Conservation (phyloP, 371 early-diverging fungal species). For the Syncephalastrum monosporum region DNA sequence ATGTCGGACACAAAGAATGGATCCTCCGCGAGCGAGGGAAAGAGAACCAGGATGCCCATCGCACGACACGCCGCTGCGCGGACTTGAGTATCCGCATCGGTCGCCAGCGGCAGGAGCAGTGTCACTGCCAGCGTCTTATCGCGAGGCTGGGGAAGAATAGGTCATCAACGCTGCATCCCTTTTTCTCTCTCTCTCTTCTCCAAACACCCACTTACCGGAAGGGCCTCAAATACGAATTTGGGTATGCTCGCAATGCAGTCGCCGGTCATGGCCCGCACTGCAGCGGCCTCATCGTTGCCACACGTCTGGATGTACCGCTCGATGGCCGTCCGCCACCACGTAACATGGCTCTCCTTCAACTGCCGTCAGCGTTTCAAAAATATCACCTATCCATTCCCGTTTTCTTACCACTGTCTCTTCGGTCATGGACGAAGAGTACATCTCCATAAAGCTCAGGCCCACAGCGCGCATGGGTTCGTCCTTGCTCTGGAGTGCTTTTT, state of each 20-base stretch:
- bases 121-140: constrained; percentile 49
- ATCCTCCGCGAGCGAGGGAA: constrained; percentile 58
- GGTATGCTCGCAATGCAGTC: constrained; percentile 64
- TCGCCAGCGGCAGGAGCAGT: constrained; percentile 49
- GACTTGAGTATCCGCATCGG: constrained; percentile 56
- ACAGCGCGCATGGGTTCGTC: constrained; percentile 27
- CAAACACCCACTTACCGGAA: constrained; percentile 34
- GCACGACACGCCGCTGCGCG: constrained; percentile 72
- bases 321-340: constrained; percentile 54
- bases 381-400: not conserved
- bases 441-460: constrained; percentile 37
- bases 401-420: not conserved
- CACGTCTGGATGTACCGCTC: constrained; percentile 50
- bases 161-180: not conserved
- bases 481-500: constrained; percentile 14
- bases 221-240: constrained; percentile 35
- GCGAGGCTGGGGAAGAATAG: constrained; percentile 28
- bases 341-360: constrained; percentile 14
- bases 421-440: constrained; percentile 34
- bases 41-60: constrained; percentile 65
- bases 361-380: not conserved
- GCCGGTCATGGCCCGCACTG: constrained; percentile 58
- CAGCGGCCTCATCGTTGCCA: constrained; percentile 34
- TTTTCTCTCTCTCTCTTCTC: not conserved
- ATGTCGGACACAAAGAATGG: constrained; percentile 56